These are phyloP conservation scores for Cornus kousa DNA, from an alignment of 148 eudicot species.

Conservation along the genomic window DNA sequence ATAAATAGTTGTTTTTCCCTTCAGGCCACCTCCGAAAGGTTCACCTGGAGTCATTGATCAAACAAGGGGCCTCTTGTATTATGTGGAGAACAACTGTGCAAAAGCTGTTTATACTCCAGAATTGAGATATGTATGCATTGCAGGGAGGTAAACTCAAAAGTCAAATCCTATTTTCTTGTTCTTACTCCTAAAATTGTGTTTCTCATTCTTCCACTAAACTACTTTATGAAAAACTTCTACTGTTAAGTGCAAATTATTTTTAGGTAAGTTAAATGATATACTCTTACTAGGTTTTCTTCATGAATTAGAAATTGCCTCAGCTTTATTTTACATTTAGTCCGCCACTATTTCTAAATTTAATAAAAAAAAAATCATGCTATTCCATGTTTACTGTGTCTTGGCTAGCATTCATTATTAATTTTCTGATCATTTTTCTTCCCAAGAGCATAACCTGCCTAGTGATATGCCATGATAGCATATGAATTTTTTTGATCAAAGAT, in stretches of 20 bases:
- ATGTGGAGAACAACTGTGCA: constrained; percentile 71
- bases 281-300: neutral
- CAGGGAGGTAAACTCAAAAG: constrained; percentile 58
- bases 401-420: neutral
- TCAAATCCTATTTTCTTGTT: neutral
- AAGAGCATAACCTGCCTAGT: neutral
- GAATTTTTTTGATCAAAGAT: too few relatives aligned
- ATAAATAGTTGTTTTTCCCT: neutral
- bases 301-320: neutral
- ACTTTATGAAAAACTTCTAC: neutral
- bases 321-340: neutral
- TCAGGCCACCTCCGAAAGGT: constrained; percentile 89
- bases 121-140: constrained; percentile 81
- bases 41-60: constrained; percentile 88
- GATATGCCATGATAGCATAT: too few relatives aligned
- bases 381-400: neutral
- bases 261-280: neutral
- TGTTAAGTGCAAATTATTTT: neutral
- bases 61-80: constrained; percentile 88
- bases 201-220: neutral
- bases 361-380: neutral
- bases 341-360: neutral
- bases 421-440: neutral
- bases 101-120: constrained; percentile 77
- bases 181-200: constrained; percentile 4